Evolutionary conservation across 108 stramenopile species (phyloP).

Genomic region (Aurantiochytrium sp.): DNA sequence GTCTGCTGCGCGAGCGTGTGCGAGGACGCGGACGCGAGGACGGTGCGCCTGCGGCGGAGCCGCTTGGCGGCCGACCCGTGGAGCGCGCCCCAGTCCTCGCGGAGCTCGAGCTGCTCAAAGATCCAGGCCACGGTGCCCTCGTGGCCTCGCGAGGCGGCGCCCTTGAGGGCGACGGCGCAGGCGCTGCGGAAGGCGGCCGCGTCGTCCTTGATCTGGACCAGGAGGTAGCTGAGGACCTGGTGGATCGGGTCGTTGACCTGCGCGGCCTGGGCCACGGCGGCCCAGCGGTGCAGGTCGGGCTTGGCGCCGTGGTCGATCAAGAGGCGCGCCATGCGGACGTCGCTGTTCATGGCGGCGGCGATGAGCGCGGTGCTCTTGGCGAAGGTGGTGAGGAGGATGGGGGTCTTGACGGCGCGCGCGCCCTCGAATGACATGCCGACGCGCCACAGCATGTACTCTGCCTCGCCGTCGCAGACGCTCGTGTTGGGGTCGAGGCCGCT

Average conservation of each 20-base stretch:
- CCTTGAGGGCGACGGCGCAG: not conserved
- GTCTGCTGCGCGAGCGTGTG: not conserved
- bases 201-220: not conserved
- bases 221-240: not conserved
- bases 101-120: not conserved
- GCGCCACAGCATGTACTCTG: not conserved
- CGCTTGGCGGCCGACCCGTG: not conserved
- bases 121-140: not conserved
- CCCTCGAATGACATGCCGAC: not conserved
- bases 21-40: not conserved
- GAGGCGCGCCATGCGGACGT: not conserved
- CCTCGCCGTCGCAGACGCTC: conserved; percentile 1
- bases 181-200: not conserved
- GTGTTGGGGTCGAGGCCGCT: not conserved
- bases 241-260: not conserved
- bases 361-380: not conserved
- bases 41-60: not conserved
- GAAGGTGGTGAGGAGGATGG: not conserved
- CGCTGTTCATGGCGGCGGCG: not conserved
- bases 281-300: not conserved
- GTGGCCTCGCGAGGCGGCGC: not conserved
- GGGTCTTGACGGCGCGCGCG: not conserved
- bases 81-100: conserved; percentile 5
- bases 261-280: not conserved
- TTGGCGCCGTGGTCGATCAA: not conserved